phyloP scores from a whole-genome alignment of 805 yeast species.

The Candida saitoana region DNA sequence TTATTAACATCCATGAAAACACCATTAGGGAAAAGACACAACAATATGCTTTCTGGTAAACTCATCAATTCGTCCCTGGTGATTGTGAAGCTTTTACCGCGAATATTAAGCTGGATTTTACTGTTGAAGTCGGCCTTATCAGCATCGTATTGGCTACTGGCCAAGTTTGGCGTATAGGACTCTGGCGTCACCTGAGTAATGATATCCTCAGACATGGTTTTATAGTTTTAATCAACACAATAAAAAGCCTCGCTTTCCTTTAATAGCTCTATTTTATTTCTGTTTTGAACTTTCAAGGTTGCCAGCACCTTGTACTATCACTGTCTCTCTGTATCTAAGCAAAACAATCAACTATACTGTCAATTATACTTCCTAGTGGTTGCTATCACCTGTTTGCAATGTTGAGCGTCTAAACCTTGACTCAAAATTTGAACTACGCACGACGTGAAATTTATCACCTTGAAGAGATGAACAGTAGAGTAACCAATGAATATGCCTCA shows the following conservation, averaged over 20 bases:
- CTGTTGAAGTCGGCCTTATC: slow-evolving; percentile 54
- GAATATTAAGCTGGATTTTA: slow-evolving; percentile 68
- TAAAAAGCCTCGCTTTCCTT: too few species aligned
- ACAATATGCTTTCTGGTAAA: slow-evolving; percentile 82
- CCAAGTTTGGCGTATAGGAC: slow-evolving; percentile 13
- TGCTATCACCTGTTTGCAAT: neutral
- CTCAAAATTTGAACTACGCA: neutral
- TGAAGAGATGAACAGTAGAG: neutral
- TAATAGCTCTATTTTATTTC: too few species aligned
- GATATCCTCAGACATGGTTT: slow-evolving; percentile 43
- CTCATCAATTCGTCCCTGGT: slow-evolving; percentile 88
- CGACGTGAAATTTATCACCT: neutral
- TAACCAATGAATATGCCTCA: neutral
- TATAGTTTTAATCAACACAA: too few species aligned
- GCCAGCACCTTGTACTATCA: slow-evolving; percentile 12
- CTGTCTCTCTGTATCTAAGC: neutral
- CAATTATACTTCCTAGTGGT: neutral
- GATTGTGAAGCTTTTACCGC: slow-evolving; percentile 70
- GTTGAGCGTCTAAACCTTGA: neutral
- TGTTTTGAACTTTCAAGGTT: slow-evolving; percentile 8
- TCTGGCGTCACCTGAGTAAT: slow-evolving; percentile 69
- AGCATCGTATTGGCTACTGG: slow-evolving; percentile 8
- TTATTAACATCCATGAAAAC: slow-evolving; percentile 77
- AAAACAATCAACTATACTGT: neutral
- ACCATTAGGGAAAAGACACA: slow-evolving; percentile 87